Base-by-base conservation (phyloP, 345 rosid species). In the Physaria fendleri region DNA sequence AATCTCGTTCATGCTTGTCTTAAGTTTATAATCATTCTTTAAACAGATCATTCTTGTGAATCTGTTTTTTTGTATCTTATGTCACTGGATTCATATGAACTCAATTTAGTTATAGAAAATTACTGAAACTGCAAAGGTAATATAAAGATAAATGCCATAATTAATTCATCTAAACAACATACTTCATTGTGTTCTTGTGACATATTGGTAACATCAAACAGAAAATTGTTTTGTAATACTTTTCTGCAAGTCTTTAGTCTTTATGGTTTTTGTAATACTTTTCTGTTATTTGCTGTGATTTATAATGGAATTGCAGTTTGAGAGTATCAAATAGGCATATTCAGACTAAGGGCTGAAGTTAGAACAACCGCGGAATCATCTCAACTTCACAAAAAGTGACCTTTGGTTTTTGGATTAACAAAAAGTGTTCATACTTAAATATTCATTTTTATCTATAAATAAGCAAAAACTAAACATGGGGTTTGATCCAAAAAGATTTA, bases 71-170 rank as follows among this genome's bases (percentile, higher is more conserved):
- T 14, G 32, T 14, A 27, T 29, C 18, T 62, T 17, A 27, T 49
- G 2, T 1, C 5, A 5, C 15, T 59, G 21, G 51, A 57, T 41
- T 9, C 51, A n/a, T 42, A 29, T 49, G 40, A 39, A 62, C 22
- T 13, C 20, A 8, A n/a, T n/a, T n/a, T n/a, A n/a, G n/a, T n/a
- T n/a, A n/a, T 14, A 37, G 17, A 38, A 48, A 8, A 25, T 48
- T 28, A 48, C 28, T 37, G 21, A 16, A 60, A 33, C 16, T 27
- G 48, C 47, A 61, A 62, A 48, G n/a, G n/a, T n/a, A n/a, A n/a
- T n/a, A n/a, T n/a, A n/a, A n/a, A n/a, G n/a, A n/a, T n/a, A 25
- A 25, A 5, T 33, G 45, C 14, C 29, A 13, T 8, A 15, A 2
- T 8, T 48, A 12, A 46, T 8, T 48, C 4, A 27, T 27, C 21